Conservation (phyloP, 129 eudicot species). For the Deinandra increscens region DNA sequence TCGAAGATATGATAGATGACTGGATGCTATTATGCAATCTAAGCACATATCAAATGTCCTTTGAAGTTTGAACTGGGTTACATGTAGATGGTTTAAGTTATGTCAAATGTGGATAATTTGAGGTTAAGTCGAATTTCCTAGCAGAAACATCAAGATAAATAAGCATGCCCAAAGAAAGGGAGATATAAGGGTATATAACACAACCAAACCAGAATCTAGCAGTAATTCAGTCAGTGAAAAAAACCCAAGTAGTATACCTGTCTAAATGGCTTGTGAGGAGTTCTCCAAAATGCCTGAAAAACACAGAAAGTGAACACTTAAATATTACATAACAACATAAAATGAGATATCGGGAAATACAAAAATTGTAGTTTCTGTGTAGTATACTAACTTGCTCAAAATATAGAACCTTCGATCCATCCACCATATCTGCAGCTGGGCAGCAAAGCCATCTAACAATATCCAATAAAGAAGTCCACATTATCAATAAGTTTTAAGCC, state of each 20-base stretch:
- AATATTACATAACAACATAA: background rate
- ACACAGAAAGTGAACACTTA: conserved; percentile 17
- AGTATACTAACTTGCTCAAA: conserved; percentile 66
- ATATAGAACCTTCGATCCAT: conserved; percentile 83
- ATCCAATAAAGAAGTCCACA: conserved; percentile 3
- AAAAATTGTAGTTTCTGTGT: background rate
- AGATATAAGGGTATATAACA: conserved; percentile 7
- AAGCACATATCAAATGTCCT: background rate
- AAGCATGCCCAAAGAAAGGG: background rate
- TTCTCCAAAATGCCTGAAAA: conserved; percentile 96
- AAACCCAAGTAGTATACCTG: conserved; percentile 51
- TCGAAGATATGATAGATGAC: background rate
- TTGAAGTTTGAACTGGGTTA: background rate
- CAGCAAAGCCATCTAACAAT: conserved; percentile 82
- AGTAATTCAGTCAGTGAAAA: background rate
- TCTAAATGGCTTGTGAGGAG: conserved; percentile 91
- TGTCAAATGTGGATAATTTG: background rate
- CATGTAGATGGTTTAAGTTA: background rate
- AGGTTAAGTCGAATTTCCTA: background rate
- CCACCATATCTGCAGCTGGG: conserved; percentile 95
- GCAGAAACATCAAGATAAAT: background rate
- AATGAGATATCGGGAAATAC: background rate
- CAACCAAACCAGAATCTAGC: conserved; percentile 18
- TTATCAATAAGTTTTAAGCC: conserved; percentile 1
- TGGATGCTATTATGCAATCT: background rate